phyloP scores from a whole-genome alignment of 1,284 basidiomycete species.

The Ceratorhiza oryzae-sativae region DNA sequence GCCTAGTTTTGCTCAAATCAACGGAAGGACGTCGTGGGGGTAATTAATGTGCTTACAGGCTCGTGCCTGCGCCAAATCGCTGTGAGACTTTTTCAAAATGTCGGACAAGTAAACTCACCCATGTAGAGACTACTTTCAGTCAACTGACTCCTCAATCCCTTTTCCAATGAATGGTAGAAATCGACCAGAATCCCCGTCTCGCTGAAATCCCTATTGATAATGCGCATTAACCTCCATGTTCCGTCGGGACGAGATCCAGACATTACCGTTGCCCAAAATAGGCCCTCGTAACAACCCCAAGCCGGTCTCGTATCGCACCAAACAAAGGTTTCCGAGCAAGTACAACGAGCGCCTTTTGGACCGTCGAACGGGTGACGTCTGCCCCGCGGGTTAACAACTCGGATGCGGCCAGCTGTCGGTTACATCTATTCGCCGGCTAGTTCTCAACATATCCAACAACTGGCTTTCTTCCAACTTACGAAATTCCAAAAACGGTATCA shows the following conservation, averaged over 20 bases:
- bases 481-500: conserved; percentile 91
- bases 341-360: conserved; percentile 98
- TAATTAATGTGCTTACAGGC: conserved; percentile 61
- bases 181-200: conserved; percentile 84
- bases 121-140: conserved; percentile 87
- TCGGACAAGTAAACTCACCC: conserved; percentile 60
- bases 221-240: no score
- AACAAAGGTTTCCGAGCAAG: conserved; percentile 90
- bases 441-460: conserved; percentile 19
- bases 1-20: conserved; percentile 53
- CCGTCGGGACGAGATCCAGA: no score
- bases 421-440: conserved; percentile 69
- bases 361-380: conserved; percentile 93
- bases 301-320: conserved; percentile 88
- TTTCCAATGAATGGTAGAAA: conserved; percentile 78
- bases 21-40: not conserved
- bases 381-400: conserved; percentile 81
- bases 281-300: conserved; percentile 94
- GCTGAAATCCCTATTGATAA: conserved; percentile 85
- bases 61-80: conserved; percentile 67
- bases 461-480: conserved; percentile 59
- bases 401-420: conserved; percentile 89
- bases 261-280: conserved; percentile 80
- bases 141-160: conserved; percentile 68
- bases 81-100: conserved; percentile 44